Evolutionary conservation across 108 stramenopile genomes (phyloP).

Genomic region (Stephanodiscus triporus): DNA sequence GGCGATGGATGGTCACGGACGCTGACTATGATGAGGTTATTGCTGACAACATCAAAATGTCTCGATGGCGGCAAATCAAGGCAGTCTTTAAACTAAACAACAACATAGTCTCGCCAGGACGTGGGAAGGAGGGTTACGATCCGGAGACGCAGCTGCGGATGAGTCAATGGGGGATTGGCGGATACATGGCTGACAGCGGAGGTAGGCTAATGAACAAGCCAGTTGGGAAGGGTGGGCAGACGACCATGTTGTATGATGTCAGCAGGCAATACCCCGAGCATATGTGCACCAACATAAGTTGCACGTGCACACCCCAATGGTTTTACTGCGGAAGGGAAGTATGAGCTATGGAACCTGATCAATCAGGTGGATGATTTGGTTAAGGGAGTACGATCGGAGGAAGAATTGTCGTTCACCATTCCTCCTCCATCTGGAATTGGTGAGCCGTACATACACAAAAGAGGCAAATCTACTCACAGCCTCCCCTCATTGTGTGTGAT

Average conservation of each 20-base stretch:
- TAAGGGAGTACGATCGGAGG: too few relatives aligned
- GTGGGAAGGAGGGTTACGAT: too few relatives aligned
- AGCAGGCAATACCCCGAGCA: slow-evolving; percentile 11
- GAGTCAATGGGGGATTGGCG: slow-evolving; percentile 16
- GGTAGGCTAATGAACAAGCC: too few relatives aligned
- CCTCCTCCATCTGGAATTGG: neutral
- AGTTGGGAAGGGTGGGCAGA: too few relatives aligned
- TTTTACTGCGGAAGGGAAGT: neutral
- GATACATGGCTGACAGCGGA: too few relatives aligned
- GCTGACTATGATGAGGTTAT: neutral
- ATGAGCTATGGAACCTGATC: slow-evolving; percentile 11
- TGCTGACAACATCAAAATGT: neutral
- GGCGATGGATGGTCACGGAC: neutral
- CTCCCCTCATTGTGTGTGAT: too few relatives aligned
- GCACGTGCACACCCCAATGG: neutral
- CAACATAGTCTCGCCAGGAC: too few relatives aligned
- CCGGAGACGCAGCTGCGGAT: neutral
- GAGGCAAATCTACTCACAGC: slow-evolving; percentile 9
- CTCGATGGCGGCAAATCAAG: neutral
- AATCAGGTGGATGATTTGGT: too few relatives aligned
- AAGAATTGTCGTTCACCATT: neutral
- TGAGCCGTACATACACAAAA: slow-evolving; percentile 1
- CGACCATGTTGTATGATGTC: too few relatives aligned
- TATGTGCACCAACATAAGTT: slow-evolving; percentile 15
- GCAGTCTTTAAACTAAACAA: too few relatives aligned